Conservation (phyloP, 306 rosid species). For the Dicorynia guianensis region DNA sequence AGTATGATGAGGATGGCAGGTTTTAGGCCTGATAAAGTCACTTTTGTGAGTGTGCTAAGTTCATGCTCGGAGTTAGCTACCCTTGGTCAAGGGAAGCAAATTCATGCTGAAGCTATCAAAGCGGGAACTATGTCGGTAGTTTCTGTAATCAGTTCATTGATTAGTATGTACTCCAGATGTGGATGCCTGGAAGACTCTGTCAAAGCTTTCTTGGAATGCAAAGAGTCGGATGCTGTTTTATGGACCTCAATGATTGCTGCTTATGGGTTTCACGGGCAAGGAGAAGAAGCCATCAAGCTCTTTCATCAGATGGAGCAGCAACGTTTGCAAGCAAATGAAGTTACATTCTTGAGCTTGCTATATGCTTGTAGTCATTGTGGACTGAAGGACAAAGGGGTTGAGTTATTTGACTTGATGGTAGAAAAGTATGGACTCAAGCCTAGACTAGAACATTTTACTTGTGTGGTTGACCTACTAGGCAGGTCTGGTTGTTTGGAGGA, state of each 20-base stretch:
- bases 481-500: conserved; percentile 85
- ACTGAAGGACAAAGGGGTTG: conserved; percentile 77
- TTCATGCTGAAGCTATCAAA: conserved; percentile 85
- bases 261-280: conserved; percentile 88
- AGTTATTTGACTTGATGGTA: conserved; percentile 73
- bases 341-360: conserved; percentile 89
- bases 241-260: conserved; percentile 95
- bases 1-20: conserved; percentile 75
- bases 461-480: conserved; percentile 83
- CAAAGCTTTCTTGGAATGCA: conserved; percentile 68
- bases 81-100: conserved; percentile 88
- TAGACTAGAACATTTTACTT: conserved; percentile 80
- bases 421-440: conserved; percentile 68
- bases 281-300: conserved; percentile 74
- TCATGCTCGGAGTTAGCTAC: conserved; percentile 80
- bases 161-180: conserved; percentile 87
- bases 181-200: conserved; percentile 82
- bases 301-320: conserved; percentile 74
- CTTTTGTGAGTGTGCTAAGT: conserved; percentile 77
- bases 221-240: conserved; percentile 63
- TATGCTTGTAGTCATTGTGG: conserved; percentile 94
- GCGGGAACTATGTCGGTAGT: conserved; percentile 70
- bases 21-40: conserved; percentile 77
- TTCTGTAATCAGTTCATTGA: conserved; percentile 71
- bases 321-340: conserved; percentile 70